These are phyloP conservation scores for Fusarium anguioides DNA, from an alignment of 2,329 filamentous ascomycete species.

Conservation along the genomic window DNA sequence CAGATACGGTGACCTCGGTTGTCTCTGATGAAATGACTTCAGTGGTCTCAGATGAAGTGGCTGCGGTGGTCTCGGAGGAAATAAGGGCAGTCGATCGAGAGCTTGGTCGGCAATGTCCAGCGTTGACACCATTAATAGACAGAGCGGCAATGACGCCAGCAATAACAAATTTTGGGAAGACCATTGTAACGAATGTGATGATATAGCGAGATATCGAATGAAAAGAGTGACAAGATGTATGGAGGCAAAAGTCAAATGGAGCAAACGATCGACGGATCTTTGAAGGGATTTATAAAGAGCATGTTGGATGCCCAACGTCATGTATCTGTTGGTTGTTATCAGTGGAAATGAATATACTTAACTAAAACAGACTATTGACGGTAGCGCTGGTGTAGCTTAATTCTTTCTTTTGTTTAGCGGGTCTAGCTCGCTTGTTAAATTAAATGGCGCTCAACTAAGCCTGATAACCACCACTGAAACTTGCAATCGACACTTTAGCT, in stretches of 20 bases:
- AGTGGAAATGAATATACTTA: not conserved
- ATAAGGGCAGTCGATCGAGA: no score
- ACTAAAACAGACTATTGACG: not conserved
- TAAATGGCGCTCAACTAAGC: not conserved
- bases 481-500: not conserved
- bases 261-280: no score
- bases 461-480: not conserved
- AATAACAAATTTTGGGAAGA: not conserved
- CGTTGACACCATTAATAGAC: not conserved
- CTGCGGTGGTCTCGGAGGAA: not conserved
- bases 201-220: not conserved
- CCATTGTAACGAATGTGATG: slow-evolving; percentile 1
- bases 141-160: slow-evolving; percentile 1
- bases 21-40: no score
- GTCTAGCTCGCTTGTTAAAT: not conserved
- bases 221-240: not conserved
- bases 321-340: no score
- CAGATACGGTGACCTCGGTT: not conserved
- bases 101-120: slow-evolving; percentile 5
- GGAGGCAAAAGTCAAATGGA: not conserved
- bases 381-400: not conserved
- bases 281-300: no score
- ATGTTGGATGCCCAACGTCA: no score
- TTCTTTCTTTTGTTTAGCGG: not conserved
- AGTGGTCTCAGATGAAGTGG: no score